Conservation (phyloP, 257 asterid genomes). For the Solanum phureja region DNA sequence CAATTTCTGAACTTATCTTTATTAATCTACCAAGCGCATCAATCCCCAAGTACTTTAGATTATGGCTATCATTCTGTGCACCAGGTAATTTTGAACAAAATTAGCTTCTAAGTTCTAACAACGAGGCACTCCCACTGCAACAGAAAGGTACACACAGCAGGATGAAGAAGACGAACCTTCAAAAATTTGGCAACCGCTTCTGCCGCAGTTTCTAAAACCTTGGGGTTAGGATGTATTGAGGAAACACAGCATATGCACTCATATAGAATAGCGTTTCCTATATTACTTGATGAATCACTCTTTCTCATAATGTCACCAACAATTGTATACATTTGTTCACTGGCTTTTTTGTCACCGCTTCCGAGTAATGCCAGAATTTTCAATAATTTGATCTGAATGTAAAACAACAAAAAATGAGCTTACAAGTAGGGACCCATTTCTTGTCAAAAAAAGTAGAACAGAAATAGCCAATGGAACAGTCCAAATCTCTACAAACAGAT, state of each 20-base stretch:
- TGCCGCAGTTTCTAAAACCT: conserved; percentile 84
- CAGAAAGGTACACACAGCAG: background rate
- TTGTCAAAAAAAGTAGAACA: background rate
- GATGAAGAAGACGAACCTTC: conserved; percentile 42
- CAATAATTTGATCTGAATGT: conserved; percentile 71
- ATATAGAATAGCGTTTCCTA: conserved; percentile 88
- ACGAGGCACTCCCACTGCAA: background rate
- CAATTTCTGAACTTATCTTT: conserved; percentile 87
- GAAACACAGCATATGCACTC: conserved; percentile 91
- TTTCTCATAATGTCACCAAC: conserved; percentile 80
- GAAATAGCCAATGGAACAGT: background rate
- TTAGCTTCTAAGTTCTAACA: background rate
- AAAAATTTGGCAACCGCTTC: conserved; percentile 80
- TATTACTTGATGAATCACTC: conserved; percentile 75
- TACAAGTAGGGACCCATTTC: background rate
- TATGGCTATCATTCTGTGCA: conserved; percentile 95
- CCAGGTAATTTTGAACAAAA: conserved; percentile 5
- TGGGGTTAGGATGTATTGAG: conserved; percentile 77
- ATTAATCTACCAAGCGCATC: conserved; percentile 96
- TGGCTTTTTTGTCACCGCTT: conserved; percentile 82
- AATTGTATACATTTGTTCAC: conserved; percentile 92
- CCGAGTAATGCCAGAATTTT: conserved; percentile 76
- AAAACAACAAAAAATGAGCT: background rate
- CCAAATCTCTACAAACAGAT: background rate
- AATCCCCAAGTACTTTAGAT: conserved; percentile 93